These are phyloP conservation scores for Aspergillus intermedius DNA, from an alignment of 2,329 filamentous ascomycete genomes.

Conservation along the genomic window DNA sequence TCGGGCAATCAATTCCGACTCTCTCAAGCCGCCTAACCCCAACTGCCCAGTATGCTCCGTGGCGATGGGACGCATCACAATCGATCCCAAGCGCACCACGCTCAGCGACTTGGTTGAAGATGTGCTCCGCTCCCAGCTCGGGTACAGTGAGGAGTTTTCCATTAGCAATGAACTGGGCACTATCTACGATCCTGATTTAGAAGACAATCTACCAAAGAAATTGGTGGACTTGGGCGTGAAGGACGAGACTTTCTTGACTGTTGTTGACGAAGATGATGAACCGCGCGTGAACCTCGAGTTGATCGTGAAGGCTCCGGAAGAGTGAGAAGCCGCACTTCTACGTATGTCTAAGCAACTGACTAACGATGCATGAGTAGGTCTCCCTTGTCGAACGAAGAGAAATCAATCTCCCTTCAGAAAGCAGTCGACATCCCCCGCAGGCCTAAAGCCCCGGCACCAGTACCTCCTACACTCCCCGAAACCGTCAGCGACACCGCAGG, in stretches of 20 bases:
- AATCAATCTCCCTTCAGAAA: conserved; percentile 35
- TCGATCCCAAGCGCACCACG: conserved; percentile 66
- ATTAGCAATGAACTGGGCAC: conserved; percentile 67
- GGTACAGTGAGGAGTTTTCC: conserved; percentile 75
- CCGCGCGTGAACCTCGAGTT: conserved; percentile 76
- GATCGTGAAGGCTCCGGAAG: conserved; percentile 32
- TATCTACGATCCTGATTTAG: conserved; percentile 86
- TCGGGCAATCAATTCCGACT: conserved; percentile 52
- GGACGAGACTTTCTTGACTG: conserved; percentile 67
- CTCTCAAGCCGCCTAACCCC: conserved; percentile 61
- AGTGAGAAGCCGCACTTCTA: conserved; percentile 15
- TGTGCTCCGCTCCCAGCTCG: conserved; percentile 62
- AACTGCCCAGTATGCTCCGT: conserved; percentile 79
- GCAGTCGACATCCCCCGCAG: conserved; percentile 44
- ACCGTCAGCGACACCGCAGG: not conserved
- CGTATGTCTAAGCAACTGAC: not conserved
- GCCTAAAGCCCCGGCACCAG: conserved; percentile 31
- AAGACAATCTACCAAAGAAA: conserved; percentile 75
- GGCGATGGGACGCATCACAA: conserved; percentile 58
- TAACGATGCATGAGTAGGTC: conserved; percentile 13
- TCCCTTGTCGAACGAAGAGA: conserved; percentile 29
- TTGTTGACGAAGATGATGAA: conserved; percentile 65
- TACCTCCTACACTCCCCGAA: conserved; percentile 23
- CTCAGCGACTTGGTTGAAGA: conserved; percentile 72
- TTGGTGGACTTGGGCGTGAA: conserved; percentile 70